Percentiles rank a stretch among this genome's conserved stretches.
Conservation (phyloP, 108 stramenopile genomes). For the Heterococcus sp. region DNA sequence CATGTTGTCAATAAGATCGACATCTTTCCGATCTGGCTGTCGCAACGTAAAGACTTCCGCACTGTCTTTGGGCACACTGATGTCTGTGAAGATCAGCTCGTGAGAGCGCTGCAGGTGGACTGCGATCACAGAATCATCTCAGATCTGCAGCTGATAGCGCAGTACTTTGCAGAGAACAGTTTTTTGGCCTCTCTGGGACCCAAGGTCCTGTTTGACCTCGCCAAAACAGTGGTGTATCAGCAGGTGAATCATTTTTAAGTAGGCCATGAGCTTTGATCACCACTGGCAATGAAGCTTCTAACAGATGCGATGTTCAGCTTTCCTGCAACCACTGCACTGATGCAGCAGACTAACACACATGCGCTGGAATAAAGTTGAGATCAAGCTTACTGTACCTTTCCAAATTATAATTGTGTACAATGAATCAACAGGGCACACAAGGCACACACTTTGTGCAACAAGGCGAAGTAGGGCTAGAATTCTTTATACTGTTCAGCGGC, state of each 20-base stretch:
- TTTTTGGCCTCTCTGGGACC: not conserved
- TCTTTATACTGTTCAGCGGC: not conserved
- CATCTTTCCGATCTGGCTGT: not conserved
- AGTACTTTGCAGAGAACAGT: not conserved
- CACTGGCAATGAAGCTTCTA: no score
- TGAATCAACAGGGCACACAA: not conserved
- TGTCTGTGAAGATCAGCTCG: not conserved
- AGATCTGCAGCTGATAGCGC: not conserved
- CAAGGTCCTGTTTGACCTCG: not conserved
- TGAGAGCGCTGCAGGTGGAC: not conserved
- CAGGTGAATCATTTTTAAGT: no score
- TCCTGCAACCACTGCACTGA: no score
- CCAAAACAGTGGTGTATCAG: not conserved
- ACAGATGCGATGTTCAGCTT: no score
- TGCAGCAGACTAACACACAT: no score
- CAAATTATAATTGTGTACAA: no score
- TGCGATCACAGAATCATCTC: not conserved
- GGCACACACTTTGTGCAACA: not conserved
- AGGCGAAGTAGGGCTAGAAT: not conserved
- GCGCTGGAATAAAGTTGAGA: no score
- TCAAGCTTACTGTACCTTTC: no score
- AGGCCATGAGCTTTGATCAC: no score
- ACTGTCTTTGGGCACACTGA: not conserved
- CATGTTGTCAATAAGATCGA: no score
- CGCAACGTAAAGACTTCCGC: not conserved